Evolutionary conservation across 352 stramenopile genomes (phyloP).

Genomic region (Nothophytophthora sp.): DNA sequence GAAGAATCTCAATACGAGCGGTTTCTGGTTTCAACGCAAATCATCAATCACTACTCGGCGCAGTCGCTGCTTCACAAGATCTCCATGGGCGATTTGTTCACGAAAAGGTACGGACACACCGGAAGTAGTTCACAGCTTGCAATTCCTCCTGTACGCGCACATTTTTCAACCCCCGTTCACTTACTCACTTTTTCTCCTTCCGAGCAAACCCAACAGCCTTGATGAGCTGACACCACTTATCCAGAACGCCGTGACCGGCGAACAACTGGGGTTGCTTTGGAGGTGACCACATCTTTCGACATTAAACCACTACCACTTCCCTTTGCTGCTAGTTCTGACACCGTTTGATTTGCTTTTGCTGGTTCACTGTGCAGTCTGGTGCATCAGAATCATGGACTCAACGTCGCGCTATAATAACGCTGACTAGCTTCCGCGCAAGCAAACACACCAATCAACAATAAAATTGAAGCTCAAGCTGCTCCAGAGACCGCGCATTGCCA

Average conservation of each 20-base stretch:
- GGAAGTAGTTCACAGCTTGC: too few relatives aligned
- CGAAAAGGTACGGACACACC: slow-evolving; percentile 31
- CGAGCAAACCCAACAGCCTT: slow-evolving; percentile 24
- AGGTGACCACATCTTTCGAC: slow-evolving; percentile 24
- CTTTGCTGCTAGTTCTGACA: not conserved
- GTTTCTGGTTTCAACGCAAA: slow-evolving; percentile 67
- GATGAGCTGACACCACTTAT: slow-evolving; percentile 37
- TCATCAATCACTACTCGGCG: slow-evolving; percentile 62
- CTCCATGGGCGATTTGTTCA: slow-evolving; percentile 55
- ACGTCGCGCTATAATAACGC: slow-evolving; percentile 3
- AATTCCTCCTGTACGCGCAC: not conserved
- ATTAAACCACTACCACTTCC: not conserved
- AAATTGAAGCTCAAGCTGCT: too few relatives aligned
- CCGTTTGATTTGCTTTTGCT: not conserved
- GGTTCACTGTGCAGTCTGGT: slow-evolving; percentile 19
- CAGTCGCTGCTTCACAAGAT: slow-evolving; percentile 75
- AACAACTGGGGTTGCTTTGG: slow-evolving; percentile 51
- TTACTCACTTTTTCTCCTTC: not conserved
- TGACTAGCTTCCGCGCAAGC: too few relatives aligned
- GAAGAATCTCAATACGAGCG: slow-evolving; percentile 77
- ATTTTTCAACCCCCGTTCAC: not conserved
- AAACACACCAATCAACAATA: too few relatives aligned
- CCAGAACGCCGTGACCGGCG: slow-evolving; percentile 33
- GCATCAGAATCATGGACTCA: slow-evolving; percentile 32
- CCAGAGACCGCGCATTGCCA: too few relatives aligned